Evolutionary conservation across 345 rosid genomes (phyloP).

Genomic region (Diplotaxis tenuifolia): DNA sequence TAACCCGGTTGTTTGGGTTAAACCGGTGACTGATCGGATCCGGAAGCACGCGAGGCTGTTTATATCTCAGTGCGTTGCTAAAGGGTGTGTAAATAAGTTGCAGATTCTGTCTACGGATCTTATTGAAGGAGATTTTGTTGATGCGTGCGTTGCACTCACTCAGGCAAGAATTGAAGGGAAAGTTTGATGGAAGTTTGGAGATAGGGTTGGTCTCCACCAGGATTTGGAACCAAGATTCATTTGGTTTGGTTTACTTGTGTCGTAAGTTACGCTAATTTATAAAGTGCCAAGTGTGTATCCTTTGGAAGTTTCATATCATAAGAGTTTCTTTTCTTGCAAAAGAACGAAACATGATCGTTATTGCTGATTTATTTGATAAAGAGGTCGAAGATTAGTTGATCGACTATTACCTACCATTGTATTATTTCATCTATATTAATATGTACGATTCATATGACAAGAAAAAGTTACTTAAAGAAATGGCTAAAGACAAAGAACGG

Average conservation of each 20-base stretch:
- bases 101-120: slow-evolving; percentile 82
- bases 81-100: slow-evolving; percentile 53
- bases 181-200: slow-evolving; percentile 27
- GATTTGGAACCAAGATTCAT: background rate
- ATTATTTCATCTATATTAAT: no score
- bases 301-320: background rate
- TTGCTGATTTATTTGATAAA: background rate
- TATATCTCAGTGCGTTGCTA: slow-evolving; percentile 51
- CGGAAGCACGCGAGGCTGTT: slow-evolving; percentile 68
- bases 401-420: background rate
- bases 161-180: slow-evolving; percentile 59
- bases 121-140: slow-evolving; percentile 73
- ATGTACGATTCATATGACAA: background rate
- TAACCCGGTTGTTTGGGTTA: slow-evolving; percentile 62
- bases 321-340: background rate
- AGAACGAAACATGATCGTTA: background rate
- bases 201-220: background rate
- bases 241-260: background rate
- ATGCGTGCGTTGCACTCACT: slow-evolving; percentile 73
- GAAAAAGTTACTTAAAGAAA: background rate
- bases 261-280: background rate
- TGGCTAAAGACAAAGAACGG: background rate
- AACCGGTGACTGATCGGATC: slow-evolving; percentile 61
- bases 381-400: background rate
- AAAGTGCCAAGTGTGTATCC: background rate